Evolutionary conservation across 306 rosid genomes (phyloP).

Genomic region (Gillenia trifoliata): DNA sequence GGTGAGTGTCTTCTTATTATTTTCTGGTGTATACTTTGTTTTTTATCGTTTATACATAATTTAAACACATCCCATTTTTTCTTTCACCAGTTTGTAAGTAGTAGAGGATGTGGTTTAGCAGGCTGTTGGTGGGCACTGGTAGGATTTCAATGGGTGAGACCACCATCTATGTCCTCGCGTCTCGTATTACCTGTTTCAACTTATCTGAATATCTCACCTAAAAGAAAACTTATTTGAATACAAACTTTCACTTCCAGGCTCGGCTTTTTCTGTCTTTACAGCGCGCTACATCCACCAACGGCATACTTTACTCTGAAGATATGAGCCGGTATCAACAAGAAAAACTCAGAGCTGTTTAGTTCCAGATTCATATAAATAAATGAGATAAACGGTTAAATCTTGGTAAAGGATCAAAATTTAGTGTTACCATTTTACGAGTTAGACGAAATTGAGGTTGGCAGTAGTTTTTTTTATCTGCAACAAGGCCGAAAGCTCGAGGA

Average conservation of each 20-base stretch:
- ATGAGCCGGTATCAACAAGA: constrained; percentile 6
- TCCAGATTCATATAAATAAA: not conserved
- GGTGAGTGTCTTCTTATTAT: constrained; percentile 27
- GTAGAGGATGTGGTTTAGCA: constrained; percentile 48
- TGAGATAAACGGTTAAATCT: not conserved
- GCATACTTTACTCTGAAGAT: constrained; percentile 28
- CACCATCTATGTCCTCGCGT: constrained; percentile 4
- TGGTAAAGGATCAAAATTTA: not conserved
- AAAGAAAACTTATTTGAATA: not conserved
- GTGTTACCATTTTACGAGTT: not conserved
- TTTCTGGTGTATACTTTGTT: not conserved
- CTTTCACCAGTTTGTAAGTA: constrained; percentile 35
- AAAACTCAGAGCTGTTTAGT: constrained; percentile 26
- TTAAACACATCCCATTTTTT: constrained; percentile 3
- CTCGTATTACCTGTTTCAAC: not conserved
- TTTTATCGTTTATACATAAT: not conserved
- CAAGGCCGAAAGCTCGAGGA: not conserved
- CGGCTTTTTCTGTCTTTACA: constrained; percentile 23
- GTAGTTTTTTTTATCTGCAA: not conserved
- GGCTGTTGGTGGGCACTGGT: constrained; percentile 57
- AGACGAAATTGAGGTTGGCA: not conserved
- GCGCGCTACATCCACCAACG: constrained; percentile 28
- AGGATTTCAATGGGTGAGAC: constrained; percentile 59
- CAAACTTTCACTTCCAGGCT: constrained; percentile 14
- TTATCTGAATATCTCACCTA: not conserved